Evolutionary conservation across 1,284 basidiomycete genomes (phyloP), one percentile per base, ranked within the genome.

Genomic region (Ceratobasidium papillatum): DNA sequence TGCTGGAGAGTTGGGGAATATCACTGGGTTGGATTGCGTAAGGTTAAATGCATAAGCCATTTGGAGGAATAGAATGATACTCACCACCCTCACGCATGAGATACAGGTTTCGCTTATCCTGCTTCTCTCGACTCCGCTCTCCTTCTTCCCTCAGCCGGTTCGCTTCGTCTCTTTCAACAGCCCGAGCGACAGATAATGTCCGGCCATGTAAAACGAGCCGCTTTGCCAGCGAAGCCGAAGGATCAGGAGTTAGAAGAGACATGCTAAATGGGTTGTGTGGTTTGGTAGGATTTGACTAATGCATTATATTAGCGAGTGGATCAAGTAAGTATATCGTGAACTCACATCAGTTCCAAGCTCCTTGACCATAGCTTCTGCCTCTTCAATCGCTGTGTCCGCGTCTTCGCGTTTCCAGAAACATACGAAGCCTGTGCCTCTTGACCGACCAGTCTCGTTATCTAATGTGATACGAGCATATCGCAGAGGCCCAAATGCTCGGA

Each of bases 331-430:
- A 25, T 1, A 69, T n/a, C 32, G 19, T 56, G 30, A 27, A 38
- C 56, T 25, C 63, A 32, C 47, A 61, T 43, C 56, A 4, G 36
- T 74, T 14, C 75, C 75, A 2, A 83, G 83, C 11, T 82, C 83
- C 82, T 94, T 92, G 54, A 84, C 80, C 4, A 95, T 84, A 3
- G 92, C 85, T 49, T 94, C 90, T 61, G 95, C 93, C 80, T 95
- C 93, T 66, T 89, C 87, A 41, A 99, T 87, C 2, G 91, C 94
- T 75, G 90, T 90, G 79, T 97, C 92, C 3, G 96, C 97, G 77
- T 97, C 93, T 76, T 91, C 92, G 77, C 88, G 89, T 77, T 97
- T 95, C 97, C 97, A 99, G 84, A 98, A 99, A 82, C 96, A 99
- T 0, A 93, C 95, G 81, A 99, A 99, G 0, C 95, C 98, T 0